A percentile compares a stretch with the other conserved stretches of the same genome.
phyloP scores from a whole-genome alignment of 1,284 basidiomycete species.

The Melampsora americana region DNA sequence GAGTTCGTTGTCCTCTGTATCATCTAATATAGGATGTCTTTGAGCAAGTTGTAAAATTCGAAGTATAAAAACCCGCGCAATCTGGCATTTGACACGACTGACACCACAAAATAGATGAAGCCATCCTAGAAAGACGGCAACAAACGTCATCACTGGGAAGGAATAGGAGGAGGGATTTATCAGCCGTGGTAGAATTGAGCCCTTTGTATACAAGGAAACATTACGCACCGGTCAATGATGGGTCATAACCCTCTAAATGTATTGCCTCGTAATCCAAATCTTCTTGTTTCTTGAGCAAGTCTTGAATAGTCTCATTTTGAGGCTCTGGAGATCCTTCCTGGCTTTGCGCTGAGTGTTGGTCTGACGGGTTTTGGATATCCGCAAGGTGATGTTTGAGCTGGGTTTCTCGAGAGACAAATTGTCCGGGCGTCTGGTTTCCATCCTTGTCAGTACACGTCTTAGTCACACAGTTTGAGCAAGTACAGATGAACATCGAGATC shows the following conservation, averaged over 20 bases:
- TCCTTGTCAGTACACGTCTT: neutral
- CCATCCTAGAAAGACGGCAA: conserved; percentile 14
- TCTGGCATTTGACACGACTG: conserved; percentile 15
- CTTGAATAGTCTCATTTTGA: neutral
- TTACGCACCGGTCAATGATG: too few relatives aligned
- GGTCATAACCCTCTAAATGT: too few relatives aligned
- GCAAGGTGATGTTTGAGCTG: neutral
- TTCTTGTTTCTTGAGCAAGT: neutral
- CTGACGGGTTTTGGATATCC: neutral
- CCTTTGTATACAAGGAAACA: too few relatives aligned
- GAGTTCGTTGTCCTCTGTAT: too few relatives aligned
- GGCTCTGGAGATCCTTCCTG: neutral
- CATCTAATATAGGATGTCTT: too few relatives aligned
- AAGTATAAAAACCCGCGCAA: too few relatives aligned
- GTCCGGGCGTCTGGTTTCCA: neutral
- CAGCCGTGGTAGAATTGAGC: too few relatives aligned
- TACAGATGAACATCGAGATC: neutral
- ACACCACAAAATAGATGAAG: conserved; percentile 29
- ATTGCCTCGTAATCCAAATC: too few relatives aligned
- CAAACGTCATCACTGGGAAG: too few relatives aligned
- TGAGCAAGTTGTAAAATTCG: too few relatives aligned
- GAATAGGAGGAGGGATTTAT: too few relatives aligned
- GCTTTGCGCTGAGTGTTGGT: neutral
- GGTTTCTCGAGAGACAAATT: neutral
- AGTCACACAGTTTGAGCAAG: neutral